Evolutionary conservation across 2,329 filamentous ascomycete genomes (phyloP), one percentile per base, ranked within the genome.

Genomic region (Sarocladium oryzae): DNA sequence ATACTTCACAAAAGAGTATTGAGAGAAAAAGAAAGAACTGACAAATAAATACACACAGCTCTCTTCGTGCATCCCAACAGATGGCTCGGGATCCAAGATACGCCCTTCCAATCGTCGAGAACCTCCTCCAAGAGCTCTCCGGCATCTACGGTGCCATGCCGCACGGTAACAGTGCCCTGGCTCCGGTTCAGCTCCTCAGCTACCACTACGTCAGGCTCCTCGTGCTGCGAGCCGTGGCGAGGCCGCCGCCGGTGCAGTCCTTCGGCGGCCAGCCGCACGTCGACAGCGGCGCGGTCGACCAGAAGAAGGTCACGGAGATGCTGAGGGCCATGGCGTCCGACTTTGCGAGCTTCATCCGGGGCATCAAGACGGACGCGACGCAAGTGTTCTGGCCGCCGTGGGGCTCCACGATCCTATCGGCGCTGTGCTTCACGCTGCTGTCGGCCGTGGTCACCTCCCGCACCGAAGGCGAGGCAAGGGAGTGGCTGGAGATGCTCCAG

Each of bases 301-400:
- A n/a, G n/a, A n/a, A n/a, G n/a, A n/a, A 20, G 4, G 4, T 21
- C 4, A 28, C 36, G 6, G 20, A 38, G 11, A 28, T 46, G 3
- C 51, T 54, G 33, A 51, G 50, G 13, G 21, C 41, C 1, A 41
- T 26, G n/a, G 26, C 49, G 11, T 11, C 28, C 3, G 41, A 26
- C 7, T 54, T 53, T 18, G 48, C 18, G 7, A 26, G 36, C 2
- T 45, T 50, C 9, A 52, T 55, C 23, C 46, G 45, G 8, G 46
- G 15, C 21, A 28, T 59, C 2, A 54, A 26, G 30, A 54, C 53
- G 2, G 56, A 59, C 7, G 50, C 49, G 3, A 49, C 43, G 1
- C 54, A 52, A 8, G 43, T 50, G 2, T 57, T 56, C 21, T 59
- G 57, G 57, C 50, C 57, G 8, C 53, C 56, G 2, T 59, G 57